Percentiles rank a stretch among this genome's conserved stretches.
Conservation (phyloP, 768 basidiomycete species). For the Boletus rufocinnamomeus region DNA sequence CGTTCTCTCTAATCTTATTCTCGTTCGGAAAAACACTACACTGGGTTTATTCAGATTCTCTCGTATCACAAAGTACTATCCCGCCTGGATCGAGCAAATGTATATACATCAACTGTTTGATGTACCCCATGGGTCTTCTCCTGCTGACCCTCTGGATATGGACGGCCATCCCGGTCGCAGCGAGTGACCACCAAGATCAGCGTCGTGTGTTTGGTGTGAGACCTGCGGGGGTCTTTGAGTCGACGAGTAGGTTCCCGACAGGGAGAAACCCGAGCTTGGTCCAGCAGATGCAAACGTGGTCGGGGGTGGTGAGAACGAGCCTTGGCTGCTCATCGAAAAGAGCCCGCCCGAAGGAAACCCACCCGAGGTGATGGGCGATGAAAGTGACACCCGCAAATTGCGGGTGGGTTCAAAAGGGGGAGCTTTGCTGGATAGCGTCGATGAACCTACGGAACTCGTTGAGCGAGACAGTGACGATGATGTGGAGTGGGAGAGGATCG, state of each 20-base stretch:
- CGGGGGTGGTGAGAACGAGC: slow-evolving; percentile 24
- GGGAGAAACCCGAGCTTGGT: slow-evolving; percentile 11
- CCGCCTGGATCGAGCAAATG: background rate
- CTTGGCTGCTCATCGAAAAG: slow-evolving; percentile 16
- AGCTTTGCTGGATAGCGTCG: slow-evolving; percentile 54
- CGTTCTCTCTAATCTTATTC: background rate
- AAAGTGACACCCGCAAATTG: slow-evolving; percentile 27
- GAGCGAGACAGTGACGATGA: slow-evolving; percentile 32
- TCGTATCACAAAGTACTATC: background rate
- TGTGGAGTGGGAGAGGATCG: slow-evolving; percentile 22
- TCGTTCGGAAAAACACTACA: background rate
- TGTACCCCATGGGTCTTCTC: slow-evolving; percentile 18
- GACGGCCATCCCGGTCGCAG: slow-evolving; percentile 16
- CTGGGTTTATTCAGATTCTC: background rate
- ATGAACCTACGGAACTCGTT: slow-evolving; percentile 33
- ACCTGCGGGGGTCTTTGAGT: slow-evolving; percentile 14
- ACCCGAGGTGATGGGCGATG: slow-evolving; percentile 21
- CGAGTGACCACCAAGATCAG: slow-evolving; percentile 7
- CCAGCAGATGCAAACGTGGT: slow-evolving; percentile 12
- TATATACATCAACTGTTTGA: slow-evolving; percentile 14
- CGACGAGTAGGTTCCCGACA: slow-evolving; percentile 19
- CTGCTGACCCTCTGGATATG: slow-evolving; percentile 14
- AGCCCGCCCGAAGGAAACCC: slow-evolving; percentile 14
- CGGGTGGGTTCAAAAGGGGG: slow-evolving; percentile 54
- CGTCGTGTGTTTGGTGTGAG: slow-evolving; percentile 11